These are phyloP conservation scores for Eucommia ulmoides DNA, from an alignment of 257 asterid genomes.

Conservation along the genomic window DNA sequence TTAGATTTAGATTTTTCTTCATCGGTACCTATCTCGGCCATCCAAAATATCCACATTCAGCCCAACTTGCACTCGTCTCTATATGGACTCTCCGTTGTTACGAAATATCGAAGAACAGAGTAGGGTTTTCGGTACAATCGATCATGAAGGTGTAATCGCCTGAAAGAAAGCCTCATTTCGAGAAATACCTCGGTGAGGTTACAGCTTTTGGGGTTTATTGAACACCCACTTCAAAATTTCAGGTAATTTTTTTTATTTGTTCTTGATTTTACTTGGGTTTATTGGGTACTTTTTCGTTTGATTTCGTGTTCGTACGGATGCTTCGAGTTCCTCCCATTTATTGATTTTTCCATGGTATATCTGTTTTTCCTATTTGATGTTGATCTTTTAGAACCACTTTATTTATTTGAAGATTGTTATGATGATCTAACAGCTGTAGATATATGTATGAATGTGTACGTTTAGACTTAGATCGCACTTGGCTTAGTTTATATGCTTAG, in stretches of 20 bases:
- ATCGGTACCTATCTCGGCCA: constrained; percentile 22
- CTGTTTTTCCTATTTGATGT: background rate
- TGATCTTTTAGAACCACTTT: background rate
- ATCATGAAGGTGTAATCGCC: constrained; percentile 19
- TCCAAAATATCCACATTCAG: constrained; percentile 19
- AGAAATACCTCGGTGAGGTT: constrained; percentile 23
- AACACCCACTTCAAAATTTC: background rate
- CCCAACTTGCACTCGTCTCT: constrained; percentile 21
- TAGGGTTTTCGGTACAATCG: background rate
- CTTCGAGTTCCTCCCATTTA: background rate
- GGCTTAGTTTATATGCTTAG: background rate
- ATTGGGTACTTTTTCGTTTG: background rate
- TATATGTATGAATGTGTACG: background rate
- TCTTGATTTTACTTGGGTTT: background rate
- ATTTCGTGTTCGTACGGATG: background rate
- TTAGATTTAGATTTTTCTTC: constrained; percentile 16
- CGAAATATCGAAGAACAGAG: constrained; percentile 2
- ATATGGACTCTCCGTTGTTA: constrained; percentile 7
- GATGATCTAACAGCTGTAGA: background rate
- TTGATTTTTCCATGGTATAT: background rate
- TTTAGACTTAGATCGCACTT: too few species aligned
- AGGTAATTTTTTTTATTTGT: too few species aligned
- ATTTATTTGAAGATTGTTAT: background rate
- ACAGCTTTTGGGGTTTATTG: background rate
- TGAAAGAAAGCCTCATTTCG: constrained; percentile 16